Evolutionary conservation across 129 eudicot species (phyloP).

Genomic region (Lactuca saligna): DNA sequence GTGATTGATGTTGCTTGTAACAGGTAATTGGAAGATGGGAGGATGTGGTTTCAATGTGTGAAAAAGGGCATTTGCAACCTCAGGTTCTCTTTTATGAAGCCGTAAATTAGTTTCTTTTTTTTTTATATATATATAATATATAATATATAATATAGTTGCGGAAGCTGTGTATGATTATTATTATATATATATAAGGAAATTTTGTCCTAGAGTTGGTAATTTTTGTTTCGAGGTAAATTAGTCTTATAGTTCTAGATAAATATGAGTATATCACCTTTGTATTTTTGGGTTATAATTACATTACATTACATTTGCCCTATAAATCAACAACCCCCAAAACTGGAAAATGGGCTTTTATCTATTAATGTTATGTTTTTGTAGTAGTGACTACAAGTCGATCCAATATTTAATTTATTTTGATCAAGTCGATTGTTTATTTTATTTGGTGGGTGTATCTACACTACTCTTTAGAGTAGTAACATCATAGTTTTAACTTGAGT

Average conservation of each 20-base stretch:
- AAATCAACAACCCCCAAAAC: constrained; percentile 4
- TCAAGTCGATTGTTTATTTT: not conserved
- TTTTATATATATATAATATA: not conserved
- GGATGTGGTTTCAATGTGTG: constrained; percentile 80
- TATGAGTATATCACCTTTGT: not conserved
- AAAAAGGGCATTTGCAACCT: constrained; percentile 92
- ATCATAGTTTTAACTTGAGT: too few species aligned
- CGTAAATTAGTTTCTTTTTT: constrained; percentile 38
- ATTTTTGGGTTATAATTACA: constrained; percentile 11
- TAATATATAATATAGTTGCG: constrained; percentile 16
- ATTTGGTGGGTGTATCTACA: too few species aligned
- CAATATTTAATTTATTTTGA: constrained; percentile 3
- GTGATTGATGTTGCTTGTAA: not conserved
- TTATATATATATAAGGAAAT: constrained; percentile 24
- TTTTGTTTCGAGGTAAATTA: constrained; percentile 17
- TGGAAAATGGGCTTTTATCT: constrained; percentile 8
- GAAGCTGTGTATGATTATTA: constrained; percentile 21
- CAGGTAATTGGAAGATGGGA: constrained; percentile 94
- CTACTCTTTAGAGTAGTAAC: too few species aligned
- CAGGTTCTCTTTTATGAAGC: constrained; percentile 97
- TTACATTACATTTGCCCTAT: not conserved
- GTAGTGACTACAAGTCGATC: constrained; percentile 11
- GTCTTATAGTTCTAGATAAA: too few species aligned
- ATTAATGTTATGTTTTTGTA: constrained; percentile 22
- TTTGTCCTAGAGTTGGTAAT: constrained; percentile 33